phyloP scores from a whole-genome alignment of 768 basidiomycete species.

The Krasilnikovozyma curviuscula region DNA sequence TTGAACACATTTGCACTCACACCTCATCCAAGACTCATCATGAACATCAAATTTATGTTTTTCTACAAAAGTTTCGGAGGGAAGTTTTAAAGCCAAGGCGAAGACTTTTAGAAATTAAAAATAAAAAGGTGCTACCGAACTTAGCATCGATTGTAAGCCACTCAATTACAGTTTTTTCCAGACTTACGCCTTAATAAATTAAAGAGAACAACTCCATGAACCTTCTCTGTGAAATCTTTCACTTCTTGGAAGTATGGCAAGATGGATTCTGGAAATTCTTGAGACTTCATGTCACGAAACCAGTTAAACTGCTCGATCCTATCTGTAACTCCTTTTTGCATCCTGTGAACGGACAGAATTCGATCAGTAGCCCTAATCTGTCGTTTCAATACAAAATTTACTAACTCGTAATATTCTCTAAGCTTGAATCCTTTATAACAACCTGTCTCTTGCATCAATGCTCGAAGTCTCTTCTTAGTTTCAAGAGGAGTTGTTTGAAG shows the following conservation, averaged over 20 bases:
- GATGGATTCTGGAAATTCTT: conserved; percentile 10
- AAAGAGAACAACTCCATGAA: conserved; percentile 9
- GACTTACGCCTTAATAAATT: conserved; percentile 10
- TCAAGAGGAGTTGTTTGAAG: conserved; percentile 5
- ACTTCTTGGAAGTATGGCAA: conserved; percentile 7
- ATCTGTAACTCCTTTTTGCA: conserved; percentile 12
- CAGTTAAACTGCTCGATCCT: conserved; percentile 13
- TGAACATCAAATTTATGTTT: conserved; percentile 9
- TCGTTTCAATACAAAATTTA: neutral
- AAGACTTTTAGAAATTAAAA: neutral
- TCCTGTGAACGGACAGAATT: too few species aligned
- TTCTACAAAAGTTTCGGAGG: conserved; percentile 9
- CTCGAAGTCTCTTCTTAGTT: conserved; percentile 3
- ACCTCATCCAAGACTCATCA: conserved; percentile 11
- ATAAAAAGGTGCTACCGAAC: neutral
- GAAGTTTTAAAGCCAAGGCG: conserved; percentile 5
- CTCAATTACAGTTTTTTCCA: too few species aligned
- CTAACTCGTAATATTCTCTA: conserved; percentile 14
- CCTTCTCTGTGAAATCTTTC: conserved; percentile 5
- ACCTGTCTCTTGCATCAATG: conserved; percentile 5
- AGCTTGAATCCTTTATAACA: conserved; percentile 11
- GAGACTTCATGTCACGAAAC: conserved; percentile 11
- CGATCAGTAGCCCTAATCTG: too few species aligned
- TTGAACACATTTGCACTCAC: neutral
- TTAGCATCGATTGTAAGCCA: too few species aligned